Percentiles rank a stretch among this genome's conserved stretches.
These are phyloP conservation scores for Ophiosphaerella korrae DNA, from an alignment of 2,329 filamentous ascomycete species.

Conservation along the genomic window DNA sequence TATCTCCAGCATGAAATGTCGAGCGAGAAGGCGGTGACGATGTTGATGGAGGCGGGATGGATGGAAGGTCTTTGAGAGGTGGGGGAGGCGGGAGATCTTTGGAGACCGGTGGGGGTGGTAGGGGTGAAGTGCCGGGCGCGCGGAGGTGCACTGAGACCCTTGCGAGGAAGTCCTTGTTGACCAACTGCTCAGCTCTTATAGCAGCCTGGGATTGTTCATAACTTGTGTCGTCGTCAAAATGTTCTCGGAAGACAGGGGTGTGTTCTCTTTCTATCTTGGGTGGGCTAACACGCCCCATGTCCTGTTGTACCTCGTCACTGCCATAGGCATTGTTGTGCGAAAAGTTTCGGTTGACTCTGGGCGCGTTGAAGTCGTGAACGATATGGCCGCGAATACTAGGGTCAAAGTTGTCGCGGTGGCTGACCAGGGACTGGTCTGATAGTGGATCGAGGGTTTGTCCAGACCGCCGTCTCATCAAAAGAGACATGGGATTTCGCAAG, in stretches of 20 bases:
- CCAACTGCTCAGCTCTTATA: slow-evolving; percentile 54
- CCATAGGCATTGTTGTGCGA: slow-evolving; percentile 42
- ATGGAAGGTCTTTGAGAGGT: not conserved
- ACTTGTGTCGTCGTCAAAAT: slow-evolving; percentile 61
- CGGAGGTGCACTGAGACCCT: slow-evolving; percentile 47
- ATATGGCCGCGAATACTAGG: slow-evolving; percentile 67
- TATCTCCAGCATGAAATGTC: slow-evolving; percentile 25
- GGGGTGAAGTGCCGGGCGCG: slow-evolving; percentile 26
- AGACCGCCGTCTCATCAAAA: slow-evolving; percentile 63
- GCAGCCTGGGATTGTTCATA: slow-evolving; percentile 48
- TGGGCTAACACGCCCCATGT: slow-evolving; percentile 37
- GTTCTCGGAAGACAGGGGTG: slow-evolving; percentile 65
- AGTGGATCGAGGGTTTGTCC: slow-evolving; percentile 55
- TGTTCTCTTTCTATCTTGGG: slow-evolving; percentile 51
- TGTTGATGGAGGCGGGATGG: slow-evolving; percentile 6
- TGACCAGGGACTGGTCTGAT: slow-evolving; percentile 58
- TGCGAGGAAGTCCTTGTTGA: slow-evolving; percentile 55
- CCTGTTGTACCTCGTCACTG: slow-evolving; percentile 19
- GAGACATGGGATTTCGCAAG: slow-evolving; percentile 65
- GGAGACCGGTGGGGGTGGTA: slow-evolving; percentile 14
- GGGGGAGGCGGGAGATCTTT: slow-evolving; percentile 18
- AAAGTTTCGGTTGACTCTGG: slow-evolving; percentile 54
- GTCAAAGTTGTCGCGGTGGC: slow-evolving; percentile 63
- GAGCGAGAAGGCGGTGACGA: slow-evolving; percentile 16
- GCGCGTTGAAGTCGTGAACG: slow-evolving; percentile 69